Percentiles rank a stretch among this genome's conserved stretches.
phyloP scores from a whole-genome alignment of 257 asterid genomes.

The Nicotiana undulata region DNA sequence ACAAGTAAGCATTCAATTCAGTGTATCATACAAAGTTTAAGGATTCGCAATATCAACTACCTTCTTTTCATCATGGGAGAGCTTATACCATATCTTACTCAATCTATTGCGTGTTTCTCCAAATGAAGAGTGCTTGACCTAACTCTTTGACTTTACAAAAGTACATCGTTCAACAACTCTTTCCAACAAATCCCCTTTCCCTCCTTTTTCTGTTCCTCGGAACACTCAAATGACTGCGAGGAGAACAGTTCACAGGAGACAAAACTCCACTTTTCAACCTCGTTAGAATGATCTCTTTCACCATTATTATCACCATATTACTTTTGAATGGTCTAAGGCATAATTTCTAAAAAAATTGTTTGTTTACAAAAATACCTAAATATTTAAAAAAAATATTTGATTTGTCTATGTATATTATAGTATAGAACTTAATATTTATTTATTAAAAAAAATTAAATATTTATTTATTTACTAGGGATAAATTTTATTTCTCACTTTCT shows the following conservation, averaged over 20 bases:
- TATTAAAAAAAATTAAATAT: no score
- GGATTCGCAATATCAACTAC: not conserved
- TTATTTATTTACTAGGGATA: no score
- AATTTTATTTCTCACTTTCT: no score
- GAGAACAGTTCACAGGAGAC: slow-evolving; percentile 22
- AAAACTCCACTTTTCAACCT: slow-evolving; percentile 34
- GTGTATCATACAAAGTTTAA: no score
- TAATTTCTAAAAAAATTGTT: no score
- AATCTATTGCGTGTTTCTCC: slow-evolving; percentile 27
- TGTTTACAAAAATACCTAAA: no score
- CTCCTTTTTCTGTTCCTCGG: not conserved
- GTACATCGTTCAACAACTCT: slow-evolving; percentile 24
- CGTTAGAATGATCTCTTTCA: slow-evolving; percentile 14
- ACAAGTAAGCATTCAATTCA: no score
- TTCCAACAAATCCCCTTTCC: slow-evolving; percentile 7
- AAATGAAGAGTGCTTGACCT: slow-evolving; percentile 22
- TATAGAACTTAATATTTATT: no score
- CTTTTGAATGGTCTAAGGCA: not conserved
- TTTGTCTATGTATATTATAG: no score
- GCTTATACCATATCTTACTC: slow-evolving; percentile 23
- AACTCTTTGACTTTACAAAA: slow-evolving; percentile 24
- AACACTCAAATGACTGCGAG: not conserved
- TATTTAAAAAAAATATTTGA: no score
- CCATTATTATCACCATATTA: not conserved
- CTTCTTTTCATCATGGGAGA: slow-evolving; percentile 22